Percentiles rank a stretch among this genome's conserved stretches.
phyloP scores from a whole-genome alignment of 2,329 filamentous ascomycete genomes.

The Emydomyces testavorans region DNA sequence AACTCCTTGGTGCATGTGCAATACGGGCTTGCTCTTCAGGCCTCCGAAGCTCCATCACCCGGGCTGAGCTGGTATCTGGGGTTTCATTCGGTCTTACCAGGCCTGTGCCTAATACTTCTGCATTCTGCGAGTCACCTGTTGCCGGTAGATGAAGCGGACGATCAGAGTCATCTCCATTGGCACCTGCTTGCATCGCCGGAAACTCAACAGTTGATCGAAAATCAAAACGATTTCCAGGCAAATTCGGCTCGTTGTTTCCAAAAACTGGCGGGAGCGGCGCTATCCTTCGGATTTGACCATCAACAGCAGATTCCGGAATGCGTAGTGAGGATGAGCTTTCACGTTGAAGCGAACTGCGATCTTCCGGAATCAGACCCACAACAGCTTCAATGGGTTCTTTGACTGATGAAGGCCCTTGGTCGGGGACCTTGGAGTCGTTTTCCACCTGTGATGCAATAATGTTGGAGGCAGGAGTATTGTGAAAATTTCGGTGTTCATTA shows the following conservation, averaged over 20 bases:
- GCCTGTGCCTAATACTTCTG: not conserved
- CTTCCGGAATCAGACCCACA: too few relatives aligned
- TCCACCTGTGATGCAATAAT: not conserved
- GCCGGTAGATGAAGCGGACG: not conserved
- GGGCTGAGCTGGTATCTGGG: not conserved
- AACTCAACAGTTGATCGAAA: slow-evolving; percentile 7
- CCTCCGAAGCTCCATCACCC: not conserved
- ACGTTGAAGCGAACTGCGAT: not conserved
- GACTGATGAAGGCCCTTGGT: not conserved
- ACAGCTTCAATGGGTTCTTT: not conserved
- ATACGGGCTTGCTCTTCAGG: too few relatives aligned
- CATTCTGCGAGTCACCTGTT: not conserved
- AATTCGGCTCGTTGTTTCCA: slow-evolving; percentile 4
- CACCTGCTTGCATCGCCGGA: not conserved
- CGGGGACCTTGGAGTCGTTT: not conserved
- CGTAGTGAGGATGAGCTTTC: not conserved
- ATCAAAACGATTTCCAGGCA: slow-evolving; percentile 4
- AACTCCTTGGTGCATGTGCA: not conserved
- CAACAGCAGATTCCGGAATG: not conserved
- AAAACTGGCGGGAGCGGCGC: slow-evolving; percentile 1
- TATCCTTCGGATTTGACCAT: not conserved
- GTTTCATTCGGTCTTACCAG: not conserved
- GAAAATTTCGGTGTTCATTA: not conserved
- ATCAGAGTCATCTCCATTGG: not conserved
- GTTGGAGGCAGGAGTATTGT: not conserved